phyloP scores from a whole-genome alignment of 2,329 filamentous ascomycete genomes.

The Aspergillus cejpii region DNA sequence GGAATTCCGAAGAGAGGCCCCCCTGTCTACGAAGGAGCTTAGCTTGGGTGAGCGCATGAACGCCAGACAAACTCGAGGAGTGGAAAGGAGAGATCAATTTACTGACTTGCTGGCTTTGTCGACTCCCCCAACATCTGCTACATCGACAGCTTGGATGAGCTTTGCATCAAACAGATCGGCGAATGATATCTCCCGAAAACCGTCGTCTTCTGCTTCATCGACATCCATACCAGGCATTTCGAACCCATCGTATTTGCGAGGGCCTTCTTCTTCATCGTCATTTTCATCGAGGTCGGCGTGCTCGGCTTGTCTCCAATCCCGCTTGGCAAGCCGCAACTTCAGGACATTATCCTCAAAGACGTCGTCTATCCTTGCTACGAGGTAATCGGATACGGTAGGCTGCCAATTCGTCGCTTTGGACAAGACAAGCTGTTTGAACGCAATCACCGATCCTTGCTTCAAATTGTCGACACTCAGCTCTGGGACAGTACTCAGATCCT shows the following conservation, averaged over 20 bases:
- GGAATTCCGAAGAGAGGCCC: slow-evolving; percentile 18
- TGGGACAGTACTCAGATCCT: slow-evolving; percentile 60
- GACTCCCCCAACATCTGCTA: slow-evolving; percentile 22
- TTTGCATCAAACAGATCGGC: slow-evolving; percentile 61
- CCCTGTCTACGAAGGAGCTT: slow-evolving; percentile 27
- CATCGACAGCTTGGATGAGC: slow-evolving; percentile 48
- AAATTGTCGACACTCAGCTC: slow-evolving; percentile 30
- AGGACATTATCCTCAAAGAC: slow-evolving; percentile 51
- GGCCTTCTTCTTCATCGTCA: slow-evolving; percentile 52
- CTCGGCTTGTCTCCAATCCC: slow-evolving; percentile 52
- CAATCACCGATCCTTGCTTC: slow-evolving; percentile 38
- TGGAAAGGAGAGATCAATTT: slow-evolving; percentile 26
- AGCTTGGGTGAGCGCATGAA: slow-evolving; percentile 25
- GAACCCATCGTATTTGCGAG: slow-evolving; percentile 69
- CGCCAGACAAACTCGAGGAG: slow-evolving; percentile 14
- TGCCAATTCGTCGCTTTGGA: slow-evolving; percentile 45
- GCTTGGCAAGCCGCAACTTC: slow-evolving; percentile 59
- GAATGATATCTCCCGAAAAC: slow-evolving; percentile 55
- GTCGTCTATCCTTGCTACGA: slow-evolving; percentile 60
- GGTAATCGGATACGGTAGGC: slow-evolving; percentile 47
- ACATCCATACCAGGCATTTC: slow-evolving; percentile 63
- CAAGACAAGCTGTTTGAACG: slow-evolving; percentile 44
- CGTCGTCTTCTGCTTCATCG: slow-evolving; percentile 51
- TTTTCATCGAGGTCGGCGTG: slow-evolving; percentile 52
- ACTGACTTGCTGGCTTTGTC: slow-evolving; percentile 37